Conservation (phyloP, 345 rosid genomes). For the Physaria fendleri region DNA sequence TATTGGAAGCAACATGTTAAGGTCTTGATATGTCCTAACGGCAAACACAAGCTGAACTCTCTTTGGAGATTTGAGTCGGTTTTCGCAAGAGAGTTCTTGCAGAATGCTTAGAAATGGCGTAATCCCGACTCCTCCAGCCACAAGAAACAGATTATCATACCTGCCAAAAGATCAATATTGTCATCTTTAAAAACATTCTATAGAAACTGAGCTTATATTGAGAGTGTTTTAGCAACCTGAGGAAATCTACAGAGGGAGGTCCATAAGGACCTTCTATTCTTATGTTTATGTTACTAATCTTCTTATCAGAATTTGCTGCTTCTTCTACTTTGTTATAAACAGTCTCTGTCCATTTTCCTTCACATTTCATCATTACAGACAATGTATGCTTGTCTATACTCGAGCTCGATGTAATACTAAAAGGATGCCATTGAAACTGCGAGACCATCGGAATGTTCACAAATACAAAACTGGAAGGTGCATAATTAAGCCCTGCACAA, state of each 20-base stretch:
- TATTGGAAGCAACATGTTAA: slow-evolving; percentile 51
- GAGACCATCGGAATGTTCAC: slow-evolving; percentile 66
- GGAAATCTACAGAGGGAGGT: slow-evolving; percentile 53
- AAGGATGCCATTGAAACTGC: slow-evolving; percentile 72
- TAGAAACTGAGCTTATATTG: neutral
- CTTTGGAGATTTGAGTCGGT: slow-evolving; percentile 36
- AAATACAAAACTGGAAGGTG: slow-evolving; percentile 58
- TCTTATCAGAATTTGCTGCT: slow-evolving; percentile 26
- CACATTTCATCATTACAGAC: slow-evolving; percentile 59
- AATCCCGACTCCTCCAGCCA: slow-evolving; percentile 83
- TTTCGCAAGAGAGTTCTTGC: slow-evolving; percentile 44
- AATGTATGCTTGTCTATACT: slow-evolving; percentile 39
- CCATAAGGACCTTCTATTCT: slow-evolving; percentile 89
- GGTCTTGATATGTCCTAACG: slow-evolving; percentile 47
- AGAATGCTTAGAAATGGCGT: slow-evolving; percentile 77
- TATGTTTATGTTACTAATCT: slow-evolving; percentile 35
- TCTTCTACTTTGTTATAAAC: slow-evolving; percentile 44
- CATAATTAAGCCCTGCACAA: slow-evolving; percentile 58
- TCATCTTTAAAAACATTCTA: neutral
- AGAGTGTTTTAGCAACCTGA: slow-evolving; percentile 39
- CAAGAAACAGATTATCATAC: slow-evolving; percentile 59
- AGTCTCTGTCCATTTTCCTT: slow-evolving; percentile 58
- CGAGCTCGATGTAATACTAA: slow-evolving; percentile 75
- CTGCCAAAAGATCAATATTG: slow-evolving; percentile 31
- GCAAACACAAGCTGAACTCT: slow-evolving; percentile 51